These are phyloP conservation scores for Metrosideros polymorpha DNA, from an alignment of 441 rosid species.

Conservation along the genomic window DNA sequence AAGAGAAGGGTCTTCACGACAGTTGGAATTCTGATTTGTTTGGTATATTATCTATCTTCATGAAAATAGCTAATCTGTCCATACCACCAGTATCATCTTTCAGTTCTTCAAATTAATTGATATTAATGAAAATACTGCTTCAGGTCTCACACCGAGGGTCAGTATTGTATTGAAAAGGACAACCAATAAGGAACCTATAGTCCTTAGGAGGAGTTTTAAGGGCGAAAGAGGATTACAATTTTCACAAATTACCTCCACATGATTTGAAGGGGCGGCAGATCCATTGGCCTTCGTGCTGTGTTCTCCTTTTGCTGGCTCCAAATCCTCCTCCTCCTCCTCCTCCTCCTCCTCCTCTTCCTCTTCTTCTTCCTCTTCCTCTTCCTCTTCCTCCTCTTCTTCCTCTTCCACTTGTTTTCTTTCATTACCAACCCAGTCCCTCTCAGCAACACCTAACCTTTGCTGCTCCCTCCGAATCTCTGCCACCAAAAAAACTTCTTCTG, in stretches of 20 bases:
- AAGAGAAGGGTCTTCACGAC: neutral
- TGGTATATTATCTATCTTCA: neutral
- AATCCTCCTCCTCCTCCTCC: conserved; percentile 2
- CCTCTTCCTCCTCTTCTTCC: conserved; percentile 43
- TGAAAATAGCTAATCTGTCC: neutral
- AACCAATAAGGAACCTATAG: neutral
- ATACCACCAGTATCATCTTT: neutral
- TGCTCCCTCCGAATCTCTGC: conserved; percentile 79
- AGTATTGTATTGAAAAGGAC: neutral
- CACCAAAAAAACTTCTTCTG: conserved; percentile 71
- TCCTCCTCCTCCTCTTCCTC: conserved; percentile 26
- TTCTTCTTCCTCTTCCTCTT: conserved; percentile 38
- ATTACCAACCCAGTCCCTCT: conserved; percentile 74
- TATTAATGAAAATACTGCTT: neutral
- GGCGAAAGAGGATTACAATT: neutral
- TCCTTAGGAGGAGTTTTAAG: neutral
- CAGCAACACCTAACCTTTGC: conserved; percentile 74
- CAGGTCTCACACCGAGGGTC: neutral
- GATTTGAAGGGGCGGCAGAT: neutral
- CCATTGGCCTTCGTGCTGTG: neutral
- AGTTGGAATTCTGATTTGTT: neutral
- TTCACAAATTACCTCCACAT: conserved; percentile 27
- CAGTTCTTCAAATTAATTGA: neutral
- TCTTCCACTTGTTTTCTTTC: conserved; percentile 23
- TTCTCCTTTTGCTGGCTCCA: conserved; percentile 4